Conservation (phyloP, 192 early-diverging fungal genomes). For the Pilobolus umbonatus region DNA sequence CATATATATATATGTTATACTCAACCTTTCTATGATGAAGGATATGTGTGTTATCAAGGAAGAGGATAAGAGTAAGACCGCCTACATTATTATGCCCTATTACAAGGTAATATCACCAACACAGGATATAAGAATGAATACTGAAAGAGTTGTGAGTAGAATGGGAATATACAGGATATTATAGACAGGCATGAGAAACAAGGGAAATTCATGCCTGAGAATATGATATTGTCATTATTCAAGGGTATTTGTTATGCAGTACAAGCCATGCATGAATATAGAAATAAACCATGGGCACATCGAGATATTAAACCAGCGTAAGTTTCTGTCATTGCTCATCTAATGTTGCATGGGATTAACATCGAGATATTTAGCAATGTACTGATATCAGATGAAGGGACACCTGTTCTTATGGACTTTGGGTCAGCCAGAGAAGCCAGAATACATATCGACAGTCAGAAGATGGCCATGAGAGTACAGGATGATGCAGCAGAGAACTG, state of each 20-base stretch:
- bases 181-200: slow-evolving; percentile 45
- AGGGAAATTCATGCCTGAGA: slow-evolving; percentile 44
- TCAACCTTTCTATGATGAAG: slow-evolving; percentile 17
- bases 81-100: slow-evolving; percentile 67
- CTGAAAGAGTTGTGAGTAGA: slow-evolving; percentile 3
- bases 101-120: slow-evolving; percentile 38
- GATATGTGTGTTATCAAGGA: slow-evolving; percentile 51
- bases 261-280: slow-evolving; percentile 48
- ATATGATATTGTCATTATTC: slow-evolving; percentile 54
- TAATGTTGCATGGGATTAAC: neutral
- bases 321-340: slow-evolving; percentile 16
- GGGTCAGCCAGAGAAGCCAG: slow-evolving; percentile 55
- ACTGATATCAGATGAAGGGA: slow-evolving; percentile 55
- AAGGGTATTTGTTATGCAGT: slow-evolving; percentile 55
- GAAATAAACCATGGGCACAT: slow-evolving; percentile 50
- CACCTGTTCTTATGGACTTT: slow-evolving; percentile 66
- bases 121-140: neutral
- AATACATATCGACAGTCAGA: slow-evolving; percentile 41
- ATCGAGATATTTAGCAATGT: slow-evolving; percentile 42
- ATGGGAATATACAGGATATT: slow-evolving; percentile 53
- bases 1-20: neutral
- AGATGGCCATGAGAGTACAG: slow-evolving; percentile 53
- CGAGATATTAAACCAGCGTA: slow-evolving; percentile 64
- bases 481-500: slow-evolving; percentile 65
- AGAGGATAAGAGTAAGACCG: slow-evolving; percentile 42